Conservation (phyloP, 768 basidiomycete genomes). For the Sporobolomyces phaffii region DNA sequence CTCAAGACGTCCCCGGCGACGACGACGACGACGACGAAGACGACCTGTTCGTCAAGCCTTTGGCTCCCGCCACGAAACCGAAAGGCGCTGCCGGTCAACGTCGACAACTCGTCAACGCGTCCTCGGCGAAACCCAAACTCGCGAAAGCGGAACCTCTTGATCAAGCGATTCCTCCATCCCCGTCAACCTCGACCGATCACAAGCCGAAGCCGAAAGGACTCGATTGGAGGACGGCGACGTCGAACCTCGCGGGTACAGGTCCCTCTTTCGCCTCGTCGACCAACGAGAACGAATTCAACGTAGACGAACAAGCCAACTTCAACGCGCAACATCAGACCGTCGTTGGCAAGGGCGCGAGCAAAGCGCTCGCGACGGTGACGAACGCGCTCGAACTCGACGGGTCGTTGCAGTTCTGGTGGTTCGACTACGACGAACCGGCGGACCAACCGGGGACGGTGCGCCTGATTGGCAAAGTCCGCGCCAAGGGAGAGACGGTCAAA, state of each 20-base stretch:
- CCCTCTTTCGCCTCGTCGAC: not conserved
- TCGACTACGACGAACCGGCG: slow-evolving; percentile 78
- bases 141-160: slow-evolving; percentile 24
- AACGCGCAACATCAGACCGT: slow-evolving; percentile 52
- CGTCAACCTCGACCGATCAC: slow-evolving; percentile 6
- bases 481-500: slow-evolving; percentile 52
- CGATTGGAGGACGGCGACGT: slow-evolving; percentile 41
- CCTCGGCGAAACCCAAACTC: slow-evolving; percentile 20
- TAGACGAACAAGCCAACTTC: slow-evolving; percentile 19
- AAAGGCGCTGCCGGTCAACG: slow-evolving; percentile 32
- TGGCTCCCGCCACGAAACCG: slow-evolving; percentile 30
- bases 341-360: slow-evolving; percentile 39
- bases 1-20: no score
- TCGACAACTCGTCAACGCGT: slow-evolving; percentile 41
- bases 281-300: not conserved
- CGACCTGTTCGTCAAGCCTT: slow-evolving; percentile 39
- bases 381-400: slow-evolving; percentile 73
- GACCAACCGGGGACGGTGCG: slow-evolving; percentile 60
- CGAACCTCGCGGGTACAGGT: slow-evolving; percentile 11
- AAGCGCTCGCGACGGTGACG: slow-evolving; percentile 36
- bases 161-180: not conserved
- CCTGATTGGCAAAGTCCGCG: slow-evolving; percentile 84
- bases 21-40: slow-evolving; percentile 32
- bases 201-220: slow-evolving; percentile 41
- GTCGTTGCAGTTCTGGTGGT: slow-evolving; percentile 85